Evolutionary conservation across 768 basidiomycete species (phyloP), one percentile per base, ranked within the genome.

Genomic region (Pulveroboletus sp.): DNA sequence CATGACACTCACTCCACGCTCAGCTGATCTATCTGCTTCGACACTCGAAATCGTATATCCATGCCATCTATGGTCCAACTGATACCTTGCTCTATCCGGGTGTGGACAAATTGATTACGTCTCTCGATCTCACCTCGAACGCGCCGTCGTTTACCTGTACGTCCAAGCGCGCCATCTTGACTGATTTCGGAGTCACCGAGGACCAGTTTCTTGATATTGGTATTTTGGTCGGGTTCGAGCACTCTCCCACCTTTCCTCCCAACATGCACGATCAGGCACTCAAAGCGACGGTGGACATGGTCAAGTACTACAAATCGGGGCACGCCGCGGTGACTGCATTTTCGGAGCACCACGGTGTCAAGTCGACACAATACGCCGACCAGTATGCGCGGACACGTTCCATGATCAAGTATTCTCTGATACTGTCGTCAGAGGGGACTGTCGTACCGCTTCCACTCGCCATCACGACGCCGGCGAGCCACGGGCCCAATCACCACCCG

Each of bases 151-250:
- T 97, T 72, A 84, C 85, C 13, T 97, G 80, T 67, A 80, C 86
- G 19, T 88, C 91, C 40, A 98, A 97, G 66, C 79, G 83, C 25
- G 65, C 72, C 21, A 74, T 98, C 55, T 74, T 97, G 49, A 71
- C 62, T 17, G 83, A 85, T 51, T 72, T 87, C 34, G 75, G 70
- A 8, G 75, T 98, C 37, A 74, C 67, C 37, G 85, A 92, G 57
- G 94, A 97, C 63, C 94, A 97, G 63, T 95, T 98, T 71, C 82
- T 98, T 56, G 97, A 99, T 67, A 79, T 94, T 53, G 87, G 85
- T 20, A 87, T 99, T 59, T 79, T 99, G 47, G 83, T 95, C 32
- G 97, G 97, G 14, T 94, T 87, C 55, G 89, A 94, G 25, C 78
- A 82, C 56, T 84, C 87, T 0, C 75, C 81, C 1, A 78, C 88